Evolutionary conservation across 257 asterid genomes (phyloP).

Genomic region (Capsicum chinense): DNA sequence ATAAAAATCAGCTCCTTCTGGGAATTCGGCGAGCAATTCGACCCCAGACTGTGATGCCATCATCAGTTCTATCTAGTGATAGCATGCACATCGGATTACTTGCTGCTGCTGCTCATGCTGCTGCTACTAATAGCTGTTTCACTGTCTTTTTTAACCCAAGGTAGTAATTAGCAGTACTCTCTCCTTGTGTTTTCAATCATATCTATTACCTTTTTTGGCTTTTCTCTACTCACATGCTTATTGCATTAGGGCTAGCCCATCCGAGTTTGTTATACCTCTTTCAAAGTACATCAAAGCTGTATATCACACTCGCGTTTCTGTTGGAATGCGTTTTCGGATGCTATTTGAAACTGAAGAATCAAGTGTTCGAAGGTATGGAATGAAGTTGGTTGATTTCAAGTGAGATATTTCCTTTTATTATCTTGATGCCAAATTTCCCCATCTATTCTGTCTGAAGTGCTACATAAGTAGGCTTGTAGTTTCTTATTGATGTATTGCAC

Average conservation of each 20-base stretch:
- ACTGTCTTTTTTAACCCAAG: slow-evolving; percentile 92
- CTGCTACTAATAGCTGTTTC: slow-evolving; percentile 96
- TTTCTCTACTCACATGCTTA: slow-evolving; percentile 33
- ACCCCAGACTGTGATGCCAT: slow-evolving; percentile 98
- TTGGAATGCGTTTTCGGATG: slow-evolving; percentile 98
- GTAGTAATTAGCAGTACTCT: slow-evolving; percentile 38
- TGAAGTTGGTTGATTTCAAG: slow-evolving; percentile 2
- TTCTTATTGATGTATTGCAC: neutral
- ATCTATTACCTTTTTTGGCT: neutral
- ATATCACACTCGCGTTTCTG: slow-evolving; percentile 90
- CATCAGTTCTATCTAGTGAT: slow-evolving; percentile 96
- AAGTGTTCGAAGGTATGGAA: slow-evolving; percentile 86
- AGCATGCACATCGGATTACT: slow-evolving; percentile 99
- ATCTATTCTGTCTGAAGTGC: neutral
- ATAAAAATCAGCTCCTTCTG: slow-evolving; percentile 89
- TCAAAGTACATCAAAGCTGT: slow-evolving; percentile 91
- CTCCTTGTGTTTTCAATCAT: neutral
- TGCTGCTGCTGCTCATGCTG: slow-evolving; percentile 99
- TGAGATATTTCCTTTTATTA: neutral
- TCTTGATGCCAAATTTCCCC: neutral
- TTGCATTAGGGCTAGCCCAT: slow-evolving; percentile 88
- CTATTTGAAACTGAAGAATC: slow-evolving; percentile 99
- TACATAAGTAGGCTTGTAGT: neutral
- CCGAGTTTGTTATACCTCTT: slow-evolving; percentile 90
- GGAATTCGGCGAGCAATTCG: slow-evolving; percentile 92